A percentile compares a stretch with the other conserved stretches of the same genome.
Conservation (phyloP, 805 yeast genomes). For the Candida tammaniensis region DNA sequence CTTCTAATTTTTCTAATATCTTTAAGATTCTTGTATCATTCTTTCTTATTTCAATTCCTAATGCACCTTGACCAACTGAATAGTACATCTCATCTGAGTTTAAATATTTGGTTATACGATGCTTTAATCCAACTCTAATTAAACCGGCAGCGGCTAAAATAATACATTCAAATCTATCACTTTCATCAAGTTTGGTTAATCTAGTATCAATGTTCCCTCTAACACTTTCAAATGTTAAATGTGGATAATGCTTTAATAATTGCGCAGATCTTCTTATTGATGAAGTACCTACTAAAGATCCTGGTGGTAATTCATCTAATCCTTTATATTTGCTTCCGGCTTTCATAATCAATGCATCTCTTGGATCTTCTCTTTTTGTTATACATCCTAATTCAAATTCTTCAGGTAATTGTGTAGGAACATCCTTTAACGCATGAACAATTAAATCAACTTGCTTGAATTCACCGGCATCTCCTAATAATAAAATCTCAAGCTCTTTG, state of each 20-base stretch:
- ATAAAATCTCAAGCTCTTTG: constrained; percentile 80
- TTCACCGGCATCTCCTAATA: constrained; percentile 59
- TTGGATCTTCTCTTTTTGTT: constrained; percentile 83
- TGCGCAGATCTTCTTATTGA: constrained; percentile 94
- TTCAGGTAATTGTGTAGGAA: constrained; percentile 87
- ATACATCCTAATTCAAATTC: constrained; percentile 89
- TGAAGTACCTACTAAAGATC: constrained; percentile 90
- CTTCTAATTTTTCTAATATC: constrained; percentile 63
- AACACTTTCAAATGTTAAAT: constrained; percentile 74
- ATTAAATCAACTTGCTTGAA: constrained; percentile 77
- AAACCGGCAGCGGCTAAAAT: constrained; percentile 93
- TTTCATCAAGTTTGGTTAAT: constrained; percentile 65
- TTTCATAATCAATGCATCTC: constrained; percentile 86
- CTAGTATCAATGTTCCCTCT: constrained; percentile 83
- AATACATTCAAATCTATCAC: constrained; percentile 62
- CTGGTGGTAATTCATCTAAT: constrained; percentile 75
- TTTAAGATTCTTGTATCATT: constrained; percentile 58
- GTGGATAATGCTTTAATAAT: constrained; percentile 72
- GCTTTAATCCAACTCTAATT: constrained; percentile 64
- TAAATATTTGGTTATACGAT: constrained; percentile 71
- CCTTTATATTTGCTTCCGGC: constrained; percentile 58
- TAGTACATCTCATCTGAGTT: constrained; percentile 81
- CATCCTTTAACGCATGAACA: constrained; percentile 91
- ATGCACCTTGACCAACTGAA: constrained; percentile 99
- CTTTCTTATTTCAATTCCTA: constrained; percentile 85